phyloP scores from a whole-genome alignment of 371 early-diverging fungal species.

The Nematocida sp. region DNA sequence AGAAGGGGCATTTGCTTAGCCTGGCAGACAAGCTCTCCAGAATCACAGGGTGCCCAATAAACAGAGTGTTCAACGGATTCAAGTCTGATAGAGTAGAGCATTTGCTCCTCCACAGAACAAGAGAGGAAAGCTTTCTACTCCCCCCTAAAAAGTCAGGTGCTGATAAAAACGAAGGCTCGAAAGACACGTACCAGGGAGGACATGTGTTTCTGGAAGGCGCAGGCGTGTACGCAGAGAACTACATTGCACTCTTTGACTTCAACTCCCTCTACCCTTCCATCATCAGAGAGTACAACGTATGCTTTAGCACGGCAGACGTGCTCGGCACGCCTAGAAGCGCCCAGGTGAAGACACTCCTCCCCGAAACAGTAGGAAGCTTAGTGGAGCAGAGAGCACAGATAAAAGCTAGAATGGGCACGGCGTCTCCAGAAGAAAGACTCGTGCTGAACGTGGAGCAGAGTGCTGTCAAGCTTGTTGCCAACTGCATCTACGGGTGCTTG shows the following conservation, averaged over 20 bases:
- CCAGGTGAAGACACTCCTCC: constrained; percentile 68
- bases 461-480: constrained; percentile 95
- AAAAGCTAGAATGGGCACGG: constrained; percentile 70
- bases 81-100: constrained; percentile 94
- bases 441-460: constrained; percentile 82
- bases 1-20: constrained; percentile 49
- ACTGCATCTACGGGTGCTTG: constrained; percentile 98
- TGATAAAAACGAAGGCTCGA: constrained; percentile 67
- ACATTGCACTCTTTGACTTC: constrained; percentile 90
- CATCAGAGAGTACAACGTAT: constrained; percentile 98
- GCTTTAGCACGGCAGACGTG: constrained; percentile 76
- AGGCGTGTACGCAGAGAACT: constrained; percentile 79
- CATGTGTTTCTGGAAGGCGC: constrained; percentile 91
- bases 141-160: constrained; percentile 59
- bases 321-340: background rate
- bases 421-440: constrained; percentile 67
- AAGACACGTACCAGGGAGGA: constrained; percentile 90
- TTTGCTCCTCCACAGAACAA: constrained; percentile 89
- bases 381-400: constrained; percentile 82
- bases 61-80: constrained; percentile 76
- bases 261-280: constrained; percentile 99
- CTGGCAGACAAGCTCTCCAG: constrained; percentile 60
- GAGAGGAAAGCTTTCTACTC: constrained; percentile 56
- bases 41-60: constrained; percentile 60
- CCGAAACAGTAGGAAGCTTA: constrained; percentile 75